A percentile compares a stretch with the other conserved stretches of the same genome.
These are phyloP conservation scores for Phytophthora cryptogea DNA, from an alignment of 352 stramenopile genomes.

Conservation along the genomic window DNA sequence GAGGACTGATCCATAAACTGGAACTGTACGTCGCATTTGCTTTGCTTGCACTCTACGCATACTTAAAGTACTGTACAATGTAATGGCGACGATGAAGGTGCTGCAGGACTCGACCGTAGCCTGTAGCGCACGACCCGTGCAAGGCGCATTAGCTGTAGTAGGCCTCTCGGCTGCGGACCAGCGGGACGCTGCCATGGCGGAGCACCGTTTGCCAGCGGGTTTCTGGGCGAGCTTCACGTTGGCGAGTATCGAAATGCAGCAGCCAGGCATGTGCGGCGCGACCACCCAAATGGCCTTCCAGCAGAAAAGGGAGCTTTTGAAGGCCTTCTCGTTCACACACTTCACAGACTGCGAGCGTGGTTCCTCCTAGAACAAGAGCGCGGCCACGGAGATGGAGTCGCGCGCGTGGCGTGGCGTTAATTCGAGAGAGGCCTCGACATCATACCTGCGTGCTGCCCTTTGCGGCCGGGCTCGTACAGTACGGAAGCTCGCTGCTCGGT, in stretches of 20 bases:
- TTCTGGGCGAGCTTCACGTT: not conserved
- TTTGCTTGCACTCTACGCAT: too few species aligned
- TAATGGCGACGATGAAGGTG: too few species aligned
- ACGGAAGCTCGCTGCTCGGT: constrained; percentile 11
- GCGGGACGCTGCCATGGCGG: too few species aligned
- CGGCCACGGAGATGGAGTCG: constrained; percentile 27
- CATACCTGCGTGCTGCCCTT: too few species aligned
- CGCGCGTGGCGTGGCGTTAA: not conserved
- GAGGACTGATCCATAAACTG: too few species aligned
- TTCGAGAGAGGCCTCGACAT: not conserved
- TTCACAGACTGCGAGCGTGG: not conserved
- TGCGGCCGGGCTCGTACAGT: not conserved
- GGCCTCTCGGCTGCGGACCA: too few species aligned
- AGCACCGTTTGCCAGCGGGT: too few species aligned
- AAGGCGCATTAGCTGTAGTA: too few species aligned
- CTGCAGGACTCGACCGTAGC: too few species aligned
- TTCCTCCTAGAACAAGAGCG: constrained; percentile 28
- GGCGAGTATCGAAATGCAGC: constrained; percentile 10
- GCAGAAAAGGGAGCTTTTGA: constrained; percentile 24
- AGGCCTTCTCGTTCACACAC: not conserved
- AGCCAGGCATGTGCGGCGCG: constrained; percentile 9
- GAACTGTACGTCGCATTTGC: too few species aligned
- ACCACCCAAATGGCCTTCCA: constrained; percentile 20
- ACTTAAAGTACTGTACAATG: too few species aligned
- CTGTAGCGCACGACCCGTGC: too few species aligned